These are phyloP conservation scores for Kalmanozyma brasiliensis DNA, from an alignment of 1,284 basidiomycete species.

Conservation along the genomic window DNA sequence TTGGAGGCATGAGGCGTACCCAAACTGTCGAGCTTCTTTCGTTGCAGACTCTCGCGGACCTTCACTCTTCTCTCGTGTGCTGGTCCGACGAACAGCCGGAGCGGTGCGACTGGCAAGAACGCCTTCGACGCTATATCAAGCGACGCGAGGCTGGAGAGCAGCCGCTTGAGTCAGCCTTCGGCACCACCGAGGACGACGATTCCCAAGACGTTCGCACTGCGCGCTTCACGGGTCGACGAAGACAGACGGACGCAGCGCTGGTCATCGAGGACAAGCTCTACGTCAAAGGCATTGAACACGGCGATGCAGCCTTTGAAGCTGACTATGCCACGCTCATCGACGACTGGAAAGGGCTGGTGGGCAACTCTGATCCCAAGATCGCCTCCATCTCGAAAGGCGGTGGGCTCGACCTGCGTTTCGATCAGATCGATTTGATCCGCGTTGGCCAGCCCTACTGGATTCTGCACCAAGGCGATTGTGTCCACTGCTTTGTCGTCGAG, in stretches of 20 bases:
- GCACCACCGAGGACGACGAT: conserved; percentile 5
- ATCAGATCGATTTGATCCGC: conserved; percentile 20
- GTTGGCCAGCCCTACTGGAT: conserved; percentile 46
- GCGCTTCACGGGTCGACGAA: conserved; percentile 30
- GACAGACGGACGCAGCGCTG: conserved; percentile 32
- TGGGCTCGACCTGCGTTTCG: conserved; percentile 18
- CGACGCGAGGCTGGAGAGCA: neutral
- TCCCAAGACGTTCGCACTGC: conserved; percentile 10
- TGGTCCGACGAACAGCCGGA: conserved; percentile 50
- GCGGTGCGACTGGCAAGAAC: conserved; percentile 26
- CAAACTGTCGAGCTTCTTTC: conserved; percentile 46
- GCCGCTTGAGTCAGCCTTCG: too few relatives aligned
- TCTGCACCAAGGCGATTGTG: conserved; percentile 46
- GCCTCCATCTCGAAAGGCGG: conserved; percentile 20
- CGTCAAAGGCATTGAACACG: conserved; percentile 15
- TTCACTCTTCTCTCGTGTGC: conserved; percentile 30
- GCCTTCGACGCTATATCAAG: conserved; percentile 10
- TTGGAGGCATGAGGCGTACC: conserved; percentile 34
- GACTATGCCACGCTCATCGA: conserved; percentile 24
- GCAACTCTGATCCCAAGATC: neutral
- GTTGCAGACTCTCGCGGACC: conserved; percentile 18
- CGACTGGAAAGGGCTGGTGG: conserved; percentile 13
- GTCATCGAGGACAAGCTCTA: conserved; percentile 39
- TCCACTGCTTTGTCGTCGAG: conserved; percentile 40
- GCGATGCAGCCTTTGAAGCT: conserved; percentile 17